phyloP scores from a whole-genome alignment of 2,329 filamentous ascomycete genomes.

The Pseudocercospora fuligena region DNA sequence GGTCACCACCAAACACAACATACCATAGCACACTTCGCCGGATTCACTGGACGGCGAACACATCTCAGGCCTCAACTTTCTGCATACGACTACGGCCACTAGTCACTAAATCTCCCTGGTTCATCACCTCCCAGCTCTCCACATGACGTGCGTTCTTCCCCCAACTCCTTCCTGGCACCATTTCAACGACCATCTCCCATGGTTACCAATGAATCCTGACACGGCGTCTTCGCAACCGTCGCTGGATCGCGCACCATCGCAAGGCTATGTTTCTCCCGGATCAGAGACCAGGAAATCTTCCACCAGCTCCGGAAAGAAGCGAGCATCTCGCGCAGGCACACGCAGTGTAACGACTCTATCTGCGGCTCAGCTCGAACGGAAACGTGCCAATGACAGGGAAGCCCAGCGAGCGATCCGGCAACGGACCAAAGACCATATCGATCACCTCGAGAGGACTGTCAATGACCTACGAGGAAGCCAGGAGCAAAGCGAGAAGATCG shows the following conservation, averaged over 20 bases:
- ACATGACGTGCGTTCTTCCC: conserved; percentile 40
- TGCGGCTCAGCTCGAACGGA: conserved; percentile 62
- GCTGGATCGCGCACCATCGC: conserved; percentile 33
- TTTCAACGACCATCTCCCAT: conserved; percentile 36
- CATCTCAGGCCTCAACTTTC: not conserved
- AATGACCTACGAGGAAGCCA: conserved; percentile 56
- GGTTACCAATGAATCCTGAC: conserved; percentile 40
- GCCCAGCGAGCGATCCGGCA: conserved; percentile 64
- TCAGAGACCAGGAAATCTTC: conserved; percentile 36
- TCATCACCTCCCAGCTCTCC: conserved; percentile 14
- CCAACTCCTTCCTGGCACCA: conserved; percentile 36
- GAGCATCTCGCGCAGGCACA: conserved; percentile 60
- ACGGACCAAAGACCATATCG: conserved; percentile 64
- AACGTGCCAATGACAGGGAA: conserved; percentile 65
- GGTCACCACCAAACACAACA: conserved; percentile 8
- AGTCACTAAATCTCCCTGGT: conserved; percentile 4
- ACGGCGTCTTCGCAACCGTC: conserved; percentile 25
- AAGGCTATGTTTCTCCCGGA: conserved; percentile 37
- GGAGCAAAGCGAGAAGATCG: conserved; percentile 53
- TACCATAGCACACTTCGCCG: conserved; percentile 20
- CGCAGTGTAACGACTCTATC: conserved; percentile 63
- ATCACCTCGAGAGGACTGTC: conserved; percentile 60
- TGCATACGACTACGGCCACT: not conserved
- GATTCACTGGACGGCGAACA: conserved; percentile 30
- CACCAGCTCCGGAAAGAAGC: conserved; percentile 48